Evolutionary conservation across 2,329 filamentous ascomycete genomes (phyloP).

Genomic region (Aspergillus ruber): DNA sequence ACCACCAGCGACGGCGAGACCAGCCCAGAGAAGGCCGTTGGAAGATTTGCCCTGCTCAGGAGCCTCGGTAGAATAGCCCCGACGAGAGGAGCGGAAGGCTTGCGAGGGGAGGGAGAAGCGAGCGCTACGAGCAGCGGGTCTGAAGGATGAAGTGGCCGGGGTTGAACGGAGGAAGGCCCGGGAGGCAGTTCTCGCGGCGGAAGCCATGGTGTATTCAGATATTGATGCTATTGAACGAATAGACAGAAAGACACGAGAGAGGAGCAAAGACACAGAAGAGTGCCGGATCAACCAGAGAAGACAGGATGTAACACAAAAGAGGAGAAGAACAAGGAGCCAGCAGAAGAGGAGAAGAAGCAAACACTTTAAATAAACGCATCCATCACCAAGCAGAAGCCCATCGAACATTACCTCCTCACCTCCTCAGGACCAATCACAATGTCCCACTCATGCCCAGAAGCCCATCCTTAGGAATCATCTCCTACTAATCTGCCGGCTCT

Average conservation of each 20-base stretch:
- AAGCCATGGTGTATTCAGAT: slow-evolving; percentile 29
- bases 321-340: slow-evolving; percentile 8
- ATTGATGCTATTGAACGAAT: neutral
- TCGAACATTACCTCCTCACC: neutral
- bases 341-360: neutral
- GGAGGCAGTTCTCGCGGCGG: slow-evolving; percentile 37
- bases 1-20: slow-evolving; percentile 54
- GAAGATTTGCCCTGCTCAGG: slow-evolving; percentile 43
- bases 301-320: neutral
- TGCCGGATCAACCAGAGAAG: no score
- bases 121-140: slow-evolving; percentile 47
- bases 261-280: slow-evolving; percentile 3
- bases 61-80: slow-evolving; percentile 70
- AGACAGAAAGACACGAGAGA: slow-evolving; percentile 4
- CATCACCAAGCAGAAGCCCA: neutral
- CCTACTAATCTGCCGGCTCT: neutral
- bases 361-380: neutral
- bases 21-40: slow-evolving; percentile 53
- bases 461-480: neutral
- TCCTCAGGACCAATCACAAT: neutral
- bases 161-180: slow-evolving; percentile 38
- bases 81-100: slow-evolving; percentile 66
- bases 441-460: neutral
- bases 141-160: slow-evolving; percentile 30
- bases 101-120: slow-evolving; percentile 55